These are phyloP conservation scores for Austroboletus novae-zelandiae DNA, from an alignment of 1,284 basidiomycete species.

Conservation along the genomic window DNA sequence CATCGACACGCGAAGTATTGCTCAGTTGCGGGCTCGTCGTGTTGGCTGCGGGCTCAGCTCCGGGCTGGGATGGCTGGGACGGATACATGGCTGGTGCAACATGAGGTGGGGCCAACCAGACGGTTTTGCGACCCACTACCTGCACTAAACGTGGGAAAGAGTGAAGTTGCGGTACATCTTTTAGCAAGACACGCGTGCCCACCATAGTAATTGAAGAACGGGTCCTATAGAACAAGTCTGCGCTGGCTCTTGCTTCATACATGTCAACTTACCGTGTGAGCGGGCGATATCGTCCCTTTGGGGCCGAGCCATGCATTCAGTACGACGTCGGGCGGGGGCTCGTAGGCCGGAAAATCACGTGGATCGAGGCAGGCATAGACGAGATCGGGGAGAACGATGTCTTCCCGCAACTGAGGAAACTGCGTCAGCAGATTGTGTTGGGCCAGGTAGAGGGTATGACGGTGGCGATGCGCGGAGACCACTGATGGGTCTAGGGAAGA, in stretches of 20 bases:
- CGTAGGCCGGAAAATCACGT: conserved; percentile 51
- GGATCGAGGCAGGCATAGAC: conserved; percentile 68
- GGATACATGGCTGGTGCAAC: conserved; percentile 26
- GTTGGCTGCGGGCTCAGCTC: conserved; percentile 38
- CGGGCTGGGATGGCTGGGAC: conserved; percentile 19
- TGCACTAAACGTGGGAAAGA: conserved; percentile 61
- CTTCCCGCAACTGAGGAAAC: conserved; percentile 74
- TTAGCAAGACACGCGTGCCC: conserved; percentile 10
- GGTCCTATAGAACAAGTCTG: conserved; percentile 59
- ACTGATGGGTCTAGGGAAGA: conserved; percentile 46
- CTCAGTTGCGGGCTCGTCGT: conserved; percentile 43
- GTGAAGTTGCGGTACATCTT: conserved; percentile 1
- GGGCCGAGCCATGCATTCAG: conserved; percentile 92
- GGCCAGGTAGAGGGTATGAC: conserved; percentile 75
- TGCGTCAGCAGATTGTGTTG: conserved; percentile 87
- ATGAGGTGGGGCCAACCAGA: conserved; percentile 88
- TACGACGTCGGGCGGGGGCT: conserved; percentile 68
- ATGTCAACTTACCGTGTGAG: conserved; percentile 77
- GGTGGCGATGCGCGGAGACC: conserved; percentile 14
- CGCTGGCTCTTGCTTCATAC: conserved; percentile 1
- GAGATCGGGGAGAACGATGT: conserved; percentile 85
- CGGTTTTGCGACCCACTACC: conserved; percentile 82
- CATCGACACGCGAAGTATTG: conserved; percentile 70
- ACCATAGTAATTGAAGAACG: conserved; percentile 92
- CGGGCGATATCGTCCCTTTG: conserved; percentile 73